phyloP scores from a whole-genome alignment of 2,329 filamentous ascomycete species.

The Colletotrichum chrysophilum region DNA sequence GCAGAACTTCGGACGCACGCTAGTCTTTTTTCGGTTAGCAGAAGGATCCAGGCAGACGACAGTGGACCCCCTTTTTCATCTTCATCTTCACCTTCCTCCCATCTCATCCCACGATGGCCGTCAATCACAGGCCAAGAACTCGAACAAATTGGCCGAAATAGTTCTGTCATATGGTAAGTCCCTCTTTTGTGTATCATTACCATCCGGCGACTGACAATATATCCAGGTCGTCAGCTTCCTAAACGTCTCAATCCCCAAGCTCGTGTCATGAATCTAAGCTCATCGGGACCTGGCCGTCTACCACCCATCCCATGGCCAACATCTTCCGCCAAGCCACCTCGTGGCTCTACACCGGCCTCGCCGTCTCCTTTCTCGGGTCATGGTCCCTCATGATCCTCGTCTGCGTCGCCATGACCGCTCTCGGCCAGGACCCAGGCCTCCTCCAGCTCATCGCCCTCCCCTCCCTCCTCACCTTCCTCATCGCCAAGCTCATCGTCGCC shows the following conservation, averaged over 20 bases:
- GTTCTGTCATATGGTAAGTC: rapidly evolving
- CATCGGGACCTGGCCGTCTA: background rate
- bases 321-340: conserved; percentile 11
- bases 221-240: rapidly evolving
- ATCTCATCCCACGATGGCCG: background rate
- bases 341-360: conserved; percentile 11
- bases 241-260: rapidly evolving
- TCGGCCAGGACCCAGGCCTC: background rate
- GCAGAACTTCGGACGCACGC: background rate
- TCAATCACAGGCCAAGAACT: background rate
- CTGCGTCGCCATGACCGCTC: background rate
- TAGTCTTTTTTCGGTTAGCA: background rate
- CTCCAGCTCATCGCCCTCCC: conserved; percentile 13
- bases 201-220: rapidly evolving
- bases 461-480: conserved; percentile 16
- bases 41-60: background rate
- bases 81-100: background rate
- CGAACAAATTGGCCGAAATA: background rate
- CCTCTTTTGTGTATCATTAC: background rate
- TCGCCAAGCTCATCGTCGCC: conserved; percentile 10
- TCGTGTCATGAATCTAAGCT: background rate
- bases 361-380: background rate
- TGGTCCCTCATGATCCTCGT: conserved; percentile 5
- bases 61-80: background rate
- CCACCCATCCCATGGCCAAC: background rate